Base-by-base conservation (phyloP, 163 green algal species). In the Chloroidium sp. region DNA sequence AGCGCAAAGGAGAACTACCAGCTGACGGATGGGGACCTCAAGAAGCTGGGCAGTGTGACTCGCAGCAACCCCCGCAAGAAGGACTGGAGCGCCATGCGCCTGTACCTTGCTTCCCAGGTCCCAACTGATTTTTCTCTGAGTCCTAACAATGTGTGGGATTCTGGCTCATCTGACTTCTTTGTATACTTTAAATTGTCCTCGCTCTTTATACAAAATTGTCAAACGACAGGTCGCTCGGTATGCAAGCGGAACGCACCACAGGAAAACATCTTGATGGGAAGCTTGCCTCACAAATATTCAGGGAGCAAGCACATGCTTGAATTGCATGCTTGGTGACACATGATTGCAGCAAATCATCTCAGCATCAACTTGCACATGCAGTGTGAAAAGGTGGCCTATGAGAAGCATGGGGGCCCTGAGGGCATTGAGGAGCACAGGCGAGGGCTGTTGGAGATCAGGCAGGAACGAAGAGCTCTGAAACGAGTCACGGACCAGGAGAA, bases 71-170 rank as follows among this genome's bases (percentile, higher is more conserved):
- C 87, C 1, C 81, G 89, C 76, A 85, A 87, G 67, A 90, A 89
- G 61, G 83, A 88, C 62, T 90, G 87, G 83, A 82, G 83, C 36
- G 74, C 83, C 8, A 92, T 92, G 88, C 82, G 81, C 3, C 81
- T 92, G 62, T 90, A 87, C 78, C 75, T 92, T 62, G 80, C 87
- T 78, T 85, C 75, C 13, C 88, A 92, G 82, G 85, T 86, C 2
- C 2, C 4, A 4, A 59, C 36, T 67, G 36, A 36, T 36, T 36
- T 36, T 36, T 36, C 36, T 36, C 75, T 3, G n/a, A 58, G 6
- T 3, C 14, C 57, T 8, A 59, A 58, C 75, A 60, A 8, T 59
- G 57, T 60, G 75, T 59, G 4, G 2, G 58, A 62, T 36, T 36
- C 36, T 36, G 36, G 36, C 36, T 36, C 36, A 36, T 36, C 36